These are phyloP conservation scores for Porphyrellus cyaneotinctus DNA, from an alignment of 768 basidiomycete species.

Conservation along the genomic window DNA sequence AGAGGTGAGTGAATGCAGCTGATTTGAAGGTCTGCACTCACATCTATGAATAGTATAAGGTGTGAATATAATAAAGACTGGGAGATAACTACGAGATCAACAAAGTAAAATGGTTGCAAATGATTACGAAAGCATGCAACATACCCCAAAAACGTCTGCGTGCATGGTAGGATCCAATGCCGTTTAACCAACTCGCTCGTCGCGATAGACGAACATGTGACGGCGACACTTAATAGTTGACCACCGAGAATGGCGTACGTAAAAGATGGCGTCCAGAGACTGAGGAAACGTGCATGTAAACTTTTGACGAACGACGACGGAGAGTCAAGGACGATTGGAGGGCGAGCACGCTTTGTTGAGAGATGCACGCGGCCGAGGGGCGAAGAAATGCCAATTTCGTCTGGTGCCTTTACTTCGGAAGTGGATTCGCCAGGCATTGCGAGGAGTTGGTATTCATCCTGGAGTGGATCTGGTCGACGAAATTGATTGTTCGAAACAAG, in stretches of 20 bases:
- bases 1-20: neutral
- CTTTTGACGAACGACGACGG: constrained; percentile 16
- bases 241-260: constrained; percentile 26
- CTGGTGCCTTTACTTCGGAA: constrained; percentile 4
- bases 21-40: constrained; percentile 34
- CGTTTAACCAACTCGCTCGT: constrained; percentile 67
- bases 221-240: constrained; percentile 21
- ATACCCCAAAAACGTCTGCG: constrained; percentile 77
- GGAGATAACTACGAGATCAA: constrained; percentile 55
- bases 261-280: constrained; percentile 30
- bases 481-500: neutral
- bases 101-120: neutral
- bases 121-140: constrained; percentile 23
- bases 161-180: constrained; percentile 70
- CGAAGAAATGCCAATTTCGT: constrained; percentile 1
- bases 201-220: constrained; percentile 45
- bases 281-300: constrained; percentile 18
- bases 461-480: constrained; percentile 10
- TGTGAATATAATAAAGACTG: constrained; percentile 70
- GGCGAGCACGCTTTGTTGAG: constrained; percentile 9
- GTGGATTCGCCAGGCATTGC: constrained; percentile 1
- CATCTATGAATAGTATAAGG: constrained; percentile 87
- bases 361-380: neutral
- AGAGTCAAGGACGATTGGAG: constrained; percentile 17
- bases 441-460: constrained; percentile 26